Percentiles rank a stretch among this genome's conserved stretches.
These are phyloP conservation scores for Yamadazyma spencermartinsiae DNA, from an alignment of 1,139 yeast genomes.

Conservation along the genomic window DNA sequence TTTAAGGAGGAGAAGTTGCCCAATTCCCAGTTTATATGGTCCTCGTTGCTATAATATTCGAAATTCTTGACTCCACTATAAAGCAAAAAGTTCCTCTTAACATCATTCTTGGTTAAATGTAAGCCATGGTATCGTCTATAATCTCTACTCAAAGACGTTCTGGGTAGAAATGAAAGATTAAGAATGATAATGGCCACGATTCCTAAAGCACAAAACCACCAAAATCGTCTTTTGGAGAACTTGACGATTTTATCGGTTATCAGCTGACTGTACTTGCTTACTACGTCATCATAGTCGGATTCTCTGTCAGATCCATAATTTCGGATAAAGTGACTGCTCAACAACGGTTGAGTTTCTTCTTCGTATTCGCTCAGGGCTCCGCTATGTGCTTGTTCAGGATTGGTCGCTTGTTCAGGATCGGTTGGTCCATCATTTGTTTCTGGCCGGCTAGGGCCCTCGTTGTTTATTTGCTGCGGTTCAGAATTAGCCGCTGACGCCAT, in stretches of 20 bases:
- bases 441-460: no score
- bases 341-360: conserved; percentile 7
- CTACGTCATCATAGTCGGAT: conserved; percentile 2
- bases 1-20: conserved; percentile 23
- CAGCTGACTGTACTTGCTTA: conserved; percentile 10
- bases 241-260: conserved; percentile 18
- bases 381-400: conserved; percentile 2
- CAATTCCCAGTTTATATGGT: conserved; percentile 29
- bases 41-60: conserved; percentile 28
- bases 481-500: no score
- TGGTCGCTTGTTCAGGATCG: conserved; percentile 1
- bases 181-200: conserved; percentile 53
- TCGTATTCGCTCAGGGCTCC: conserved; percentile 5
- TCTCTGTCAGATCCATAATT: background rate
- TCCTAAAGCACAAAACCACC: conserved; percentile 57
- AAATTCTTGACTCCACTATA: conserved; percentile 26
- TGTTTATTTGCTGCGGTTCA: no score
- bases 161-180: conserved; percentile 74
- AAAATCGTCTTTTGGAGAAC: conserved; percentile 41
- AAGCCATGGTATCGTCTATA: conserved; percentile 73
- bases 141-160: conserved; percentile 85
- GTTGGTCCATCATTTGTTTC: background rate
- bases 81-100: conserved; percentile 44
- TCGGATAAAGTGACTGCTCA: conserved; percentile 6
- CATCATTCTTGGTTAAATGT: conserved; percentile 61